Base-by-base conservation (phyloP, 768 basidiomycete species). In the Strobilomyces dryophilus region DNA sequence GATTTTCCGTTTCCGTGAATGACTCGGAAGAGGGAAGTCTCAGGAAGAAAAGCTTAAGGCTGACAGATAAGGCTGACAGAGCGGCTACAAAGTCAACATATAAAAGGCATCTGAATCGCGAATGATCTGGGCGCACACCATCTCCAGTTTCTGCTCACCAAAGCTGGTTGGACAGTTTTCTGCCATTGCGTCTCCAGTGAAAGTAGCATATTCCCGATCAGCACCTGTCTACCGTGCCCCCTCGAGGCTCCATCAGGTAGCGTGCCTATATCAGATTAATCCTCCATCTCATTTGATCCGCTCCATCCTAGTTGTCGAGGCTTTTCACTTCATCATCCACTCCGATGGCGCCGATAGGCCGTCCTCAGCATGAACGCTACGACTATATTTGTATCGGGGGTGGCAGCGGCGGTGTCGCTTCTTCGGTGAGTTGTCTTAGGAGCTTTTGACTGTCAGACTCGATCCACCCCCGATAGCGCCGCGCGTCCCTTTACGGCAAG, bases 321-420 rank as follows among this genome's bases (percentile, higher is more conserved):
- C 69, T 74, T 41, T 74, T 82, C 41, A 65, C 69, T 36, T 71
- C 64, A 39, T 65, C 73, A 12, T 60, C 67, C 40, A 54, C 63
- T n/a, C 79, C 70, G 26, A 91, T 92, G 88, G 79, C 90, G 46
- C 89, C 90, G 35, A 72, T 89, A 44, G 75, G 81, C 49, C 82
- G 76, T 61, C 84, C 87, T 17, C 81, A 77, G 4, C 66, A 69
- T 17, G 83, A 84, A 41, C 81, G 80, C 66, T 92, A 89, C 68
- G 94, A 97, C 66, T 84, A 88, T 62, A 81, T 97, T 46, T 83
- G 91, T 61, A 85, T 97, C 61, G 94, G 94, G 47, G 94, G 92
- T 55, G 97, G 97, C 34, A 94, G 91, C 54, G 97, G 93, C 53
- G 97, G 95, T 53, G 83, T 92, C 32, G 95, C 84, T 10, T 85